These are phyloP conservation scores for Tausonia pullulans DNA, from an alignment of 1,284 basidiomycete species.

Conservation along the genomic window DNA sequence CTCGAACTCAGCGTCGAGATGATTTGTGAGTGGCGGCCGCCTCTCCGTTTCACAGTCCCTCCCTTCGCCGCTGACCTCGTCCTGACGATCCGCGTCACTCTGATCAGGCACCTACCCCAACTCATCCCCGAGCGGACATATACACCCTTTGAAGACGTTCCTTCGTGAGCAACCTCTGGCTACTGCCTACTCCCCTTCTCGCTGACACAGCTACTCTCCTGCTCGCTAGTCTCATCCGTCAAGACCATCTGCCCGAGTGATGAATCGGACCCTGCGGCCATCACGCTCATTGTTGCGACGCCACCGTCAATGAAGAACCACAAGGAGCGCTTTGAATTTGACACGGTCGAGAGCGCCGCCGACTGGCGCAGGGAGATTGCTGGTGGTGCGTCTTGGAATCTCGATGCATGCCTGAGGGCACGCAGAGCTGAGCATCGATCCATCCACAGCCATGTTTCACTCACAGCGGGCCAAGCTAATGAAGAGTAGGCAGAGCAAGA, in stretches of 20 bases:
- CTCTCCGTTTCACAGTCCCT: no score
- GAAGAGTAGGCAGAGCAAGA: not conserved
- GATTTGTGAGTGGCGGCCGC: slow-evolving; percentile 18
- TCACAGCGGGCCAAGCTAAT: not conserved
- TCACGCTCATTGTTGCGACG: no score
- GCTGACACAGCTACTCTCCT: not conserved
- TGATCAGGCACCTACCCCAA: slow-evolving; percentile 45
- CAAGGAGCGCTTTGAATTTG: slow-evolving; percentile 42
- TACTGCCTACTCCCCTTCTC: not conserved
- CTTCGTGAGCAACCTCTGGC: slow-evolving; percentile 21
- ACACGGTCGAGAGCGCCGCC: slow-evolving; percentile 49
- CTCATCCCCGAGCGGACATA: slow-evolving; percentile 45
- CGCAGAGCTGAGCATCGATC: slow-evolving; percentile 23
- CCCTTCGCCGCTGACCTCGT: no score
- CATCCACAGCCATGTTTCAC: slow-evolving; percentile 30
- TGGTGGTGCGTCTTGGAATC: no score
- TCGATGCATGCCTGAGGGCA: no score
- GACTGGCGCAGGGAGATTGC: slow-evolving; percentile 48
- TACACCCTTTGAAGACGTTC: slow-evolving; percentile 45
- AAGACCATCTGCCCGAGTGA: slow-evolving; percentile 3
- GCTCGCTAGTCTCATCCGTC: not conserved
- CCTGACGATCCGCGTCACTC: no score
- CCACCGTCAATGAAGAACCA: slow-evolving; percentile 5
- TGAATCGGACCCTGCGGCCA: no score
- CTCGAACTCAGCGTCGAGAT: slow-evolving; percentile 51